Percentiles rank a stretch among this genome's conserved stretches.
phyloP scores from a whole-genome alignment of 2,329 filamentous ascomycete genomes.

The Neonectria punicea region DNA sequence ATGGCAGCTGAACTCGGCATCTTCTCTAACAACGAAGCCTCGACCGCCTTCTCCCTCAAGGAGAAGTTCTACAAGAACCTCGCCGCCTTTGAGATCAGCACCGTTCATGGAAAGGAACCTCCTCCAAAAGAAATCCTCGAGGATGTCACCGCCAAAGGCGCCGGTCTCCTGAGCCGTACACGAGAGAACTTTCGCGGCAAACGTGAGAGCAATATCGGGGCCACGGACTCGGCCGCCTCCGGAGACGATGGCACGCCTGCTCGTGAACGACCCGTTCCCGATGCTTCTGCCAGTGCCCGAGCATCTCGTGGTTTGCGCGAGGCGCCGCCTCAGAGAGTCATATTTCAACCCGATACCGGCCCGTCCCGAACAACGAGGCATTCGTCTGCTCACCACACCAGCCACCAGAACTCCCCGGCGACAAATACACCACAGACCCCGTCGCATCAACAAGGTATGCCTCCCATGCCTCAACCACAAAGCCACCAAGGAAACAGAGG shows the following conservation, averaged over 20 bases:
- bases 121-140: slow-evolving; percentile 91
- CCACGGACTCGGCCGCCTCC: slow-evolving; percentile 67
- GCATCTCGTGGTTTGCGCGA: slow-evolving; percentile 77
- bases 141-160: slow-evolving; percentile 86
- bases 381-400: slow-evolving; percentile 56
- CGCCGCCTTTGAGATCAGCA: slow-evolving; percentile 86
- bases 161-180: slow-evolving; percentile 80
- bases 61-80: slow-evolving; percentile 91
- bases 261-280: slow-evolving; percentile 62
- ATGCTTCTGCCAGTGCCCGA: slow-evolving; percentile 64
- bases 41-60: slow-evolving; percentile 88
- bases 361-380: slow-evolving; percentile 72
- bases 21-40: slow-evolving; percentile 78
- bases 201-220: slow-evolving; percentile 60
- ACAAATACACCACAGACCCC: slow-evolving; percentile 41
- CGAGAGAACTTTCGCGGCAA: slow-evolving; percentile 75
- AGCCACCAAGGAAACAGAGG: slow-evolving; percentile 51
- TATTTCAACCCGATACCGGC: slow-evolving; percentile 84
- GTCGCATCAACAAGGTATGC: slow-evolving; percentile 49
- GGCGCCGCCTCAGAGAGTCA: slow-evolving; percentile 84
- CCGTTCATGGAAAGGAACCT: slow-evolving; percentile 80
- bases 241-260: slow-evolving; percentile 69
- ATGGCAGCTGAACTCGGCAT: slow-evolving; percentile 82
- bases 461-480: slow-evolving; percentile 43
- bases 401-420: slow-evolving; percentile 42